phyloP scores from a whole-genome alignment of 2,329 filamentous ascomycete genomes.

The Paecilomyces sp. region DNA sequence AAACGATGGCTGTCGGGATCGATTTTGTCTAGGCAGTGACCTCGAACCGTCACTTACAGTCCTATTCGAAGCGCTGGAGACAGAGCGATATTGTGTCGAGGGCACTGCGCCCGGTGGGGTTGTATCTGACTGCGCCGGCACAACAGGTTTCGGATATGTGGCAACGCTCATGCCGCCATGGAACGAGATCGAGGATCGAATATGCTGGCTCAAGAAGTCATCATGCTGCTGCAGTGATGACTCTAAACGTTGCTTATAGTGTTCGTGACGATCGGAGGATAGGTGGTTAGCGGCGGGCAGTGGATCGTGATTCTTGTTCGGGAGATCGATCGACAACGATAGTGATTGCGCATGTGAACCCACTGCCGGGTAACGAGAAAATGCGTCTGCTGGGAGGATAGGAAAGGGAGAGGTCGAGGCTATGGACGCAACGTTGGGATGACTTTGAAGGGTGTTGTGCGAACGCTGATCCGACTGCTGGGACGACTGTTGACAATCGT shows the following conservation, averaged over 20 bases:
- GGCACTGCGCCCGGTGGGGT: conserved; percentile 14
- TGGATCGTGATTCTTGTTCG: conserved; percentile 15
- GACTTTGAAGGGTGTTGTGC: conserved; percentile 13
- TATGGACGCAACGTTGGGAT: conserved; percentile 21
- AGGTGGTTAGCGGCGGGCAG: conserved; percentile 10
- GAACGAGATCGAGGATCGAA: conserved; percentile 12
- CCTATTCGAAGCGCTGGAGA: conserved; percentile 21
- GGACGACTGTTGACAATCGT: conserved; percentile 25
- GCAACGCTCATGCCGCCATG: conserved; percentile 15
- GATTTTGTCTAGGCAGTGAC: conserved; percentile 10
- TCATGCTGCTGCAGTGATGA: conserved; percentile 20
- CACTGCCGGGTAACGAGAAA: conserved; percentile 10
- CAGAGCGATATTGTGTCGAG: conserved; percentile 21
- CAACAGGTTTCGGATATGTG: conserved; percentile 7
- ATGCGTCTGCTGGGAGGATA: conserved; percentile 19
- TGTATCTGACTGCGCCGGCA: conserved; percentile 16
- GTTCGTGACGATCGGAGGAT: conserved; percentile 44
- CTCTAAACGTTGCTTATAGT: conserved; percentile 41
- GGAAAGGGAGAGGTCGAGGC: conserved; percentile 13
- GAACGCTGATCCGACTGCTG: conserved; percentile 16
- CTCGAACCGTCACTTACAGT: conserved; percentile 10
- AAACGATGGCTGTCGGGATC: conserved; percentile 58
- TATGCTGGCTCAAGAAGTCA: conserved; percentile 15
- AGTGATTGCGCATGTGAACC: conserved; percentile 13
- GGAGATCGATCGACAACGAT: conserved; percentile 10